Percentiles rank a stretch among this genome's conserved stretches.
These are phyloP conservation scores for Pleurotus pulmonarius DNA, from an alignment of 768 basidiomycete genomes.

Conservation along the genomic window DNA sequence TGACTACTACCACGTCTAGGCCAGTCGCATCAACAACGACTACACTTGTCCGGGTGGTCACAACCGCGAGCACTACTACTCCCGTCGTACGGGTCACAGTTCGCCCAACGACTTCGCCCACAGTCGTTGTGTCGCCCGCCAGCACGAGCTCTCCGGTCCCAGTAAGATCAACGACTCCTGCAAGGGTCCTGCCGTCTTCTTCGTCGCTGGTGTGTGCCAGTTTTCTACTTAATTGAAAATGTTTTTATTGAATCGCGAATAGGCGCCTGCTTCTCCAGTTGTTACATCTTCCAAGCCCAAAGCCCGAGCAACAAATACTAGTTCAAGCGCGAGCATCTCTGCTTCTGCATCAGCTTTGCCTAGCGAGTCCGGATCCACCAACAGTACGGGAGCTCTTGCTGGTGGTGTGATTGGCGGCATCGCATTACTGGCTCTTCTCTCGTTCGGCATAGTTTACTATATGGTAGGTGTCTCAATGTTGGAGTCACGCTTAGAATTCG, in stretches of 20 bases:
- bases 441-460: neutral
- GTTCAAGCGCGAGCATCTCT: neutral
- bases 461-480: neutral
- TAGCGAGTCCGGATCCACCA: neutral
- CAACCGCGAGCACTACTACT: too few species aligned
- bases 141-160: neutral
- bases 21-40: too few species aligned
- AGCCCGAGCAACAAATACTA: neutral
- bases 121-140: neutral
- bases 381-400: neutral
- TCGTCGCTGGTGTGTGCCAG: neutral
- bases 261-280: neutral
- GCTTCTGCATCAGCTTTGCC: neutral
- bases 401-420: slow-evolving; percentile 4
- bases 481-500: neutral
- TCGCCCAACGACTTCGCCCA: too few species aligned
- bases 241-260: neutral
- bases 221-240: neutral
- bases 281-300: neutral
- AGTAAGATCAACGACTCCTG: neutral
- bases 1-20: neutral
- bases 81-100: too few species aligned
- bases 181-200: neutral
- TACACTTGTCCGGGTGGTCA: too few species aligned
- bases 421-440: neutral